Conservation (phyloP, 805 yeast species). For the Yarrowia bubula region DNA sequence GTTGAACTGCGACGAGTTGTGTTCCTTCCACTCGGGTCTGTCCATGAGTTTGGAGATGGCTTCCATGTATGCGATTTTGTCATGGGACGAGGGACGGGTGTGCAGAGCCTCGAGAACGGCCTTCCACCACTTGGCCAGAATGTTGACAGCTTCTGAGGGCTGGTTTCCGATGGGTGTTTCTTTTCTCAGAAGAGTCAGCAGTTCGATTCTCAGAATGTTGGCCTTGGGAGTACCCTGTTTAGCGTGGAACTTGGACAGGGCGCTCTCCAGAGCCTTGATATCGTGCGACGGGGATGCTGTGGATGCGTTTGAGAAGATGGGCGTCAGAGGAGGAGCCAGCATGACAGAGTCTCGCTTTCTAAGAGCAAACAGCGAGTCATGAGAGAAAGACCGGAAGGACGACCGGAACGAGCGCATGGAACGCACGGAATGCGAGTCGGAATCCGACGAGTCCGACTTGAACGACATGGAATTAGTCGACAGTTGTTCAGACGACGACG, state of each 20-base stretch:
- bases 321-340: constrained; percentile 8
- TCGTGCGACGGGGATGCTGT: constrained; percentile 29
- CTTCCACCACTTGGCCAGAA: constrained; percentile 44
- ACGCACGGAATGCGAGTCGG: constrained; percentile 4
- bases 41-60: constrained; percentile 41
- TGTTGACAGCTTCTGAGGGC: constrained; percentile 33
- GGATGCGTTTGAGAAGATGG: neutral
- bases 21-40: constrained; percentile 42
- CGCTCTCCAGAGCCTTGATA: constrained; percentile 36
- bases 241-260: constrained; percentile 35
- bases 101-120: constrained; percentile 38
- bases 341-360: neutral
- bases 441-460: constrained; percentile 12
- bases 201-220: constrained; percentile 45
- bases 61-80: constrained; percentile 43
- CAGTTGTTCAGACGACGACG: neutral
- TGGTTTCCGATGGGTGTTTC: constrained; percentile 28
- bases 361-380: constrained; percentile 20
- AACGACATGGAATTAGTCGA: neutral
- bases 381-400: constrained; percentile 25
- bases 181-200: constrained; percentile 42
- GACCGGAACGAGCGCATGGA: constrained; percentile 20
- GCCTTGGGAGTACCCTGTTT: constrained; percentile 39
- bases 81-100: constrained; percentile 38
- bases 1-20: constrained; percentile 26